These are phyloP conservation scores for Aspergillus homomorphus DNA, from an alignment of 495 filamentous ascomycete species.

Conservation along the genomic window DNA sequence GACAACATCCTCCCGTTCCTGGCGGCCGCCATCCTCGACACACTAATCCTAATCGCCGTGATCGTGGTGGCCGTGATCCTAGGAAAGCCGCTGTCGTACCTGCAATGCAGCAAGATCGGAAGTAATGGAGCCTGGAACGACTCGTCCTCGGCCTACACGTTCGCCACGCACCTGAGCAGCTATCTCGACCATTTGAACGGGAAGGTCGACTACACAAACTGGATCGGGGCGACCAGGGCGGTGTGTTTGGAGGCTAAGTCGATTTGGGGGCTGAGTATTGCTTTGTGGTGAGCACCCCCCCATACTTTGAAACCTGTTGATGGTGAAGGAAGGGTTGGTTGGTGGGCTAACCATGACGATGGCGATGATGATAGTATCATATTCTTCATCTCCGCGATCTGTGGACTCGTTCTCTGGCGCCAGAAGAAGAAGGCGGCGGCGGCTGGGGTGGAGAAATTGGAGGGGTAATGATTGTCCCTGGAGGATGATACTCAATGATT, in stretches of 20 bases:
- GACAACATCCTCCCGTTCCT: constrained; percentile 73
- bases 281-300: constrained; percentile 68
- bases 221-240: constrained; percentile 62
- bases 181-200: constrained; percentile 40
- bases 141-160: constrained; percentile 42
- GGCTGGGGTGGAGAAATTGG: constrained; percentile 22
- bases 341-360: constrained; percentile 7
- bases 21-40: constrained; percentile 61
- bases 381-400: constrained; percentile 63
- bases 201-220: constrained; percentile 51
- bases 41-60: constrained; percentile 64
- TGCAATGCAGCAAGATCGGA: constrained; percentile 64
- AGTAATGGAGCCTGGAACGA: constrained; percentile 30
- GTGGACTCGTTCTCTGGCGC: constrained; percentile 58
- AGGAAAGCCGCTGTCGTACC: constrained; percentile 75
- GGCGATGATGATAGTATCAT: constrained; percentile 49
- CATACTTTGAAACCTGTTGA: too few relatives aligned
- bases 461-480: not conserved
- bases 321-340: not conserved
- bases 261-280: constrained; percentile 85
- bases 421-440: constrained; percentile 45
- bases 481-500: not conserved
- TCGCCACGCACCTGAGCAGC: constrained; percentile 41
- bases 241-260: constrained; percentile 86
- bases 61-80: constrained; percentile 68